Evolutionary conservation across 345 rosid species (phyloP), one percentile per base, ranked within the genome.

Genomic region (Lagerstroemia speciosa): DNA sequence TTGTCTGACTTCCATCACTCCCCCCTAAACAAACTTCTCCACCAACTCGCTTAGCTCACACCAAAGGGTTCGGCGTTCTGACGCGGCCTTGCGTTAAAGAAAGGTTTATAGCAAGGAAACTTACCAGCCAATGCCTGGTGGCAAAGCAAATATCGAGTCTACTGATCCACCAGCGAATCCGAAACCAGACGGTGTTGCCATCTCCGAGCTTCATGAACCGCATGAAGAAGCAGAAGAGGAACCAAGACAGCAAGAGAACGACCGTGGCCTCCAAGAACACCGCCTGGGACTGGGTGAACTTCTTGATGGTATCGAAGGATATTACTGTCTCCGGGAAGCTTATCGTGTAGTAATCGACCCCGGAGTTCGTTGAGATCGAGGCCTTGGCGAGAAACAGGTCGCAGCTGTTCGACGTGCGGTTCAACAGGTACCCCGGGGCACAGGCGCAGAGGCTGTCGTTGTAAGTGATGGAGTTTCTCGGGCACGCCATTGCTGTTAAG

Each of bases 71-170:
- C 24, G 5, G 20, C 15, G 60, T 53, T 53, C 29, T 3, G 14
- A 24, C 30, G 5, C 11, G 27, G n/a, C 29, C 6, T 22, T 24
- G 24, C 60, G 5, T 1, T 6, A n/a, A 8, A 24, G 30, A 53
- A 24, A 24, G 29, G 29, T 53, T 24, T 4, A 50, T 9, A 53
- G 29, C 29, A 5, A 58, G 17, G 63, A 5, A 15, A 82, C 79
- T 77, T 63, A 93, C 99, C 80, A 91, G 91, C 97, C 97, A 94
- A 80, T 94, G 99, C 70, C 97, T 75, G 26, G 97, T 94, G 73
- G 99, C 78, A 74, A 87, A 94, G 83, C 90, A 84, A 78, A 94
- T 69, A 72, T 94, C 99, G 58, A 94, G 74, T 6, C 99, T 79
- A 78, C 95, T 88, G 78, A 94, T 77, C 96, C 95, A 91, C 97